Evolutionary conservation across 768 basidiomycete species (phyloP).

Genomic region (Tylopilus cervinicoccineus): DNA sequence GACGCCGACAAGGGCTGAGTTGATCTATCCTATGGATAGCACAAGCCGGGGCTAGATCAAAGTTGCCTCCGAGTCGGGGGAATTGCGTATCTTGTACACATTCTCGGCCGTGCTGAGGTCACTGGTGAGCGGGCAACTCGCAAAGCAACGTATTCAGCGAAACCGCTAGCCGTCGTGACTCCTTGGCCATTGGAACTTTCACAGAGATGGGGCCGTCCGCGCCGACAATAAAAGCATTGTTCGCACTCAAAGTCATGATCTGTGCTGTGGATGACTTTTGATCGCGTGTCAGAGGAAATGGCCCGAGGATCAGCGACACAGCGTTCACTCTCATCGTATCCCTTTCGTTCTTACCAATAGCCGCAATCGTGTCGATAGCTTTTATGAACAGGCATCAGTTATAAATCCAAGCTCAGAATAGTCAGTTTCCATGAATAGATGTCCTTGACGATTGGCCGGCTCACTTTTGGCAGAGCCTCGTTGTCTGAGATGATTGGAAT

Average conservation of each 20-base stretch:
- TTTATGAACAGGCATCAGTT: constrained; percentile 72
- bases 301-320: constrained; percentile 76
- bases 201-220: constrained; percentile 72
- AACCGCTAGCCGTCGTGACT: constrained; percentile 76
- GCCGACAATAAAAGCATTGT: constrained; percentile 79
- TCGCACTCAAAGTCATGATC: constrained; percentile 50
- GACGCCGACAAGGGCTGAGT: constrained; percentile 68
- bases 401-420: constrained; percentile 1
- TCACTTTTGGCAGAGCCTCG: constrained; percentile 55
- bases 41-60: constrained; percentile 82
- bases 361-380: constrained; percentile 63
- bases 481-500: constrained; percentile 51
- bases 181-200: constrained; percentile 78
- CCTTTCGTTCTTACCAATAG: constrained; percentile 70
- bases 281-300: constrained; percentile 2
- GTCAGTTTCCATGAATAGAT: not conserved
- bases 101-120: constrained; percentile 56
- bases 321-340: constrained; percentile 69
- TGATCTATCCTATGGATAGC: constrained; percentile 88
- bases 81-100: constrained; percentile 78
- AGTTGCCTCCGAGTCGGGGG: constrained; percentile 80
- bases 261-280: not conserved
- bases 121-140: constrained; percentile 33
- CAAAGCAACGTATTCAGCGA: constrained; percentile 84
- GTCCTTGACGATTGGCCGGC: not conserved